A percentile compares a stretch with the other conserved stretches of the same genome.
Evolutionary conservation across 345 rosid species (phyloP).

Genomic region (Populus simonii): DNA sequence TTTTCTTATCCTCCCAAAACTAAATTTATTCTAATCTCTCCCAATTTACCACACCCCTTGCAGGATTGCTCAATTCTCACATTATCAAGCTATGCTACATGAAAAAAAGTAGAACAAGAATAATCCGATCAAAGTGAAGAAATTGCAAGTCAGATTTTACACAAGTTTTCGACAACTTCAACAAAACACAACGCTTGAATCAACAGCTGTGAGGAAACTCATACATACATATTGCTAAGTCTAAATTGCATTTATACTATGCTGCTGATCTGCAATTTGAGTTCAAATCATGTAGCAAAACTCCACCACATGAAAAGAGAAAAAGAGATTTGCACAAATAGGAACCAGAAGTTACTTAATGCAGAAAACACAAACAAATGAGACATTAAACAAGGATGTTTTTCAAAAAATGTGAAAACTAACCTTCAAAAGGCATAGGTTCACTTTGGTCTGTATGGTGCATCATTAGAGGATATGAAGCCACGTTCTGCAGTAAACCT

Average conservation of each 20-base stretch:
- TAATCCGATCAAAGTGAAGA: not conserved
- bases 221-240: not conserved
- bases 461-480: conserved; percentile 47
- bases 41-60: not conserved
- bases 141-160: not conserved
- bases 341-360: not conserved
- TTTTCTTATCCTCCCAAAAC: not conserved
- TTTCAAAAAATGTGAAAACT: not conserved
- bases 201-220: not conserved
- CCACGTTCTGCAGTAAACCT: conserved; percentile 44
- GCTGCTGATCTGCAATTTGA: not conserved
- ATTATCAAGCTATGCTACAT: not conserved
- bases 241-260: not conserved
- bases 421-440: conserved; percentile 54
- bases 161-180: not conserved
- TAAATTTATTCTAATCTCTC: not conserved
- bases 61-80: not conserved
- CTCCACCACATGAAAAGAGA: not conserved
- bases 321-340: not conserved
- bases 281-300: not conserved
- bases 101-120: not conserved
- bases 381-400: not conserved
- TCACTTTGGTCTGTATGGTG: conserved; percentile 43
- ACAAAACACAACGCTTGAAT: not conserved
- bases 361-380: not conserved